Base-by-base conservation (phyloP, 2,329 filamentous ascomycete species). In the Fusarium sp. region DNA sequence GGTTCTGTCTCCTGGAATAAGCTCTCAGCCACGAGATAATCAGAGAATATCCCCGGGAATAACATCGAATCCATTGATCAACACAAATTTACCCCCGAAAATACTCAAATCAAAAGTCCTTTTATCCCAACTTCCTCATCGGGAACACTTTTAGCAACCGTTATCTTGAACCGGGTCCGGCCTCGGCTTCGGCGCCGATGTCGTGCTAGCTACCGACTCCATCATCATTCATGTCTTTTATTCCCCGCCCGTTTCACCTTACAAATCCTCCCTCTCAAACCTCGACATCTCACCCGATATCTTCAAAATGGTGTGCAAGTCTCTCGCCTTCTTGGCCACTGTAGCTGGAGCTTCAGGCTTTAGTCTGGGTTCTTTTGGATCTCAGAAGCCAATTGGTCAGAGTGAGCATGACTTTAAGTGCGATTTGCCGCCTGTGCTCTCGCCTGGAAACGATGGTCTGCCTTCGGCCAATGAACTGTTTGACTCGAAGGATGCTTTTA, bases 351-450 rank as follows among this genome's bases (percentile, higher is more conserved):
- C 63, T 31, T 73, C 71, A 7, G 62, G 66, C 23, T 63, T 77
- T 19, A 52, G 64, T 7, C 52, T 70, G 7, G 70, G 57, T 9
- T 61, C 70, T 3, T 55, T 74, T 35, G 60, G 70, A 25, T 4
- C 41, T 12, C 77, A 78, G 49, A 64, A 72, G 19, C 76, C 70
- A 8, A 60, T 79, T 35, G 68, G 69, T 7, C 55, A 56, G 21
- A 48, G 37, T 15, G 49, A 44, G 4, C 59, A 71, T 42, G 68
- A 51, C 39, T 78, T 80, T 41, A 65, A 70, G 11, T 83, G 82
- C 64, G 75, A 82, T 15, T 72, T 83, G 18, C 80, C 82, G 2
- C 80, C 81, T 0, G 71, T 77, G 11, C 71, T 83, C 7, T 68
- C 76, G 10, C 82, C 82, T 3, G 48, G 61, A 4, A 45, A 44